Conservation (phyloP, 768 basidiomycete species). For the Fomitopsis pulvina region DNA sequence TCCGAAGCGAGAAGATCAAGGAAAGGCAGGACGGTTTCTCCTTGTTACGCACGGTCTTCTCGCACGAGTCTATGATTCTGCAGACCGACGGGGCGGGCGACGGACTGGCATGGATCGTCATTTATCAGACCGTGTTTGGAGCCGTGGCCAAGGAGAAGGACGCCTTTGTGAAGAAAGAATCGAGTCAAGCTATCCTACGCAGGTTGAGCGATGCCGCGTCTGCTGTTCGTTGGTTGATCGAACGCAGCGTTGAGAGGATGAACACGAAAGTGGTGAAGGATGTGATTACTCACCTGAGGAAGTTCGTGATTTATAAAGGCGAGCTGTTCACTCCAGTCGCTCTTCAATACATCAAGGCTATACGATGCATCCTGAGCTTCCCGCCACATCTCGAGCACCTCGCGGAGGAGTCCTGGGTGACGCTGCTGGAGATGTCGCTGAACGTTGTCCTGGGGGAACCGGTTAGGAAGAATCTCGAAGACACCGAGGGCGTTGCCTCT, state of each 20-base stretch:
- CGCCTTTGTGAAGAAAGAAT: conserved; percentile 33
- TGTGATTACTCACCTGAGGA: conserved; percentile 58
- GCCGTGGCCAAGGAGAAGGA: conserved; percentile 58
- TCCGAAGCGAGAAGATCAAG: conserved; percentile 59
- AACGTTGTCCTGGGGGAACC: conserved; percentile 67
- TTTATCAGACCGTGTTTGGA: conserved; percentile 71
- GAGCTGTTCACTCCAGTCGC: conserved; percentile 58
- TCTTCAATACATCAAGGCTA: conserved; percentile 74
- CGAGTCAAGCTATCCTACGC: conserved; percentile 40
- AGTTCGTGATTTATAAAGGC: conserved; percentile 47
- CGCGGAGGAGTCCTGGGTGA: conserved; percentile 57
- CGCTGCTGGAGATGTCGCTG: conserved; percentile 64
- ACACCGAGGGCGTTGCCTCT: conserved; percentile 21
- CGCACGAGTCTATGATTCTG: conserved; percentile 39
- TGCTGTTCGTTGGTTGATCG: conserved; percentile 67
- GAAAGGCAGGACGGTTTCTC: conserved; percentile 62
- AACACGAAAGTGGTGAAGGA: conserved; percentile 48
- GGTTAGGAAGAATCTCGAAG: conserved; percentile 30
- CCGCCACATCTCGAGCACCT: conserved; percentile 76
- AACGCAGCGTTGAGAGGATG: conserved; percentile 50
- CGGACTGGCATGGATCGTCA: conserved; percentile 46
- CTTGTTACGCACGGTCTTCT: conserved; percentile 44
- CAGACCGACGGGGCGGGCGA: conserved; percentile 33
- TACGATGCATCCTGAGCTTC: conserved; percentile 58
- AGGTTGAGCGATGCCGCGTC: conserved; percentile 63